Base-by-base conservation (phyloP, 1,284 basidiomycete genomes). In the Prillingera fragicola region DNA sequence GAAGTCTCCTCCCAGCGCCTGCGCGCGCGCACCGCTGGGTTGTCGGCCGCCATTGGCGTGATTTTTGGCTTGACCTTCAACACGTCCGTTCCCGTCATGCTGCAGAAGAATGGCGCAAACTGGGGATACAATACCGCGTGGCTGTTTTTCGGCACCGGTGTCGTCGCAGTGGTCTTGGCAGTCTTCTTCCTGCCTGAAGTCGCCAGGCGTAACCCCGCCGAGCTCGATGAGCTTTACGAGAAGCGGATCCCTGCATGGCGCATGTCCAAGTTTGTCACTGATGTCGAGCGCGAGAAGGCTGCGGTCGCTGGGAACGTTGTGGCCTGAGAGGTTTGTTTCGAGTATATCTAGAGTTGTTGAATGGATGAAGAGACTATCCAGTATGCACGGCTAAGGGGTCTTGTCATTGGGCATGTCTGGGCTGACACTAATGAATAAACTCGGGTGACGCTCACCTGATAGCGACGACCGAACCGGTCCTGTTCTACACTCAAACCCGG, bases 151-250 rank as follows among this genome's bases (percentile, higher is more conserved):
- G 53, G 41, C 8, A 43, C 45, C 15, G 55, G 50, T 7, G 13
- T 43, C 21, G 15, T 56, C 43, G 33, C 35, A 24, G 33, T 22
- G 26, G 31, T 44, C 18, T n/a, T 50, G 8, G 39, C 43, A 2
- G 29, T 43, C 26, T 50, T 47, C 41, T 32, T 33, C 34, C 21
- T 56, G 8, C 50, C 54, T 8, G 50, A 56, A 28, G 42, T 41
- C 10, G 44, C 50, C 8, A 26, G 45, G 14, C 50, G 54, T 31
- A 52, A 44, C 50, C 43, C 57, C 2, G 56, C 50, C 5, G 69
- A 71, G 51, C 48, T 71, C 23, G 68, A 69, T 52, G 57, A 69
- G 48, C 59, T 70, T 22, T 70, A 65, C 52, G 63, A 70, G 43
- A 41, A 56, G 37, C 51, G 50, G 17, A 53, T 70, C 29, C 67